Conservation (phyloP, 1,284 basidiomycete species). For the Cryptococcus depauperatus region DNA sequence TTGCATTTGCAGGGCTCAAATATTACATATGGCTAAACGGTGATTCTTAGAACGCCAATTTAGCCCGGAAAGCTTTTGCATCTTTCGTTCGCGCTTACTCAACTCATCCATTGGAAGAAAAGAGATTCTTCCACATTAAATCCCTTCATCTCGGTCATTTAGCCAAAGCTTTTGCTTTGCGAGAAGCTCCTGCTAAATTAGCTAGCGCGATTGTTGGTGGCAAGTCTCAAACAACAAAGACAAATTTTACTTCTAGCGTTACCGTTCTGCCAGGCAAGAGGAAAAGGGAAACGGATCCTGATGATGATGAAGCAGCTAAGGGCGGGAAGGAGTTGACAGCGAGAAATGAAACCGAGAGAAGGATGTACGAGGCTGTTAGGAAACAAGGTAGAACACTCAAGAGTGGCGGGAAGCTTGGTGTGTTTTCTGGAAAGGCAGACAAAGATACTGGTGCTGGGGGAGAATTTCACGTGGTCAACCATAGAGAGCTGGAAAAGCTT, state of each 20-base stretch:
- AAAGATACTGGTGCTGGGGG: slow-evolving; percentile 49
- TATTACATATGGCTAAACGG: background rate
- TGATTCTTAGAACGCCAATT: slow-evolving; percentile 56
- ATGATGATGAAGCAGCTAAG: slow-evolving; percentile 44
- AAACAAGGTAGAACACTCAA: slow-evolving; percentile 73
- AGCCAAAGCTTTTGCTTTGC: slow-evolving; percentile 90
- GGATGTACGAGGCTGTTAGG: slow-evolving; percentile 82
- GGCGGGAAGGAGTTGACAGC: slow-evolving; percentile 40
- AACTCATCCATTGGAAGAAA: slow-evolving; percentile 91
- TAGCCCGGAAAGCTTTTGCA: slow-evolving; percentile 78
- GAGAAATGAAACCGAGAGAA: slow-evolving; percentile 58
- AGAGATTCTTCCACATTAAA: slow-evolving; percentile 90
- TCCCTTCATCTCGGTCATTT: slow-evolving; percentile 91
- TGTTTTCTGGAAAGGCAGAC: slow-evolving; percentile 52
- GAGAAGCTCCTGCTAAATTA: slow-evolving; percentile 78
- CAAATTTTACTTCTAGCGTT: slow-evolving; percentile 31
- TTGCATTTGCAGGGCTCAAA: background rate
- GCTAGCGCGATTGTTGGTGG: slow-evolving; percentile 30
- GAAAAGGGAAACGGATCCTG: slow-evolving; percentile 24
- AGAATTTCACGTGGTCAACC: slow-evolving; percentile 75
- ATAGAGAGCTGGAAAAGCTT: slow-evolving; percentile 60
- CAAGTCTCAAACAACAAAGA: slow-evolving; percentile 46
- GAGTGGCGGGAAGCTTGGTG: slow-evolving; percentile 69
- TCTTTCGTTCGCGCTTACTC: slow-evolving; percentile 96
- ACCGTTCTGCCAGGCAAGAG: slow-evolving; percentile 8